These are phyloP conservation scores for Rhododendron simsii DNA, from an alignment of 148 eudicot genomes.

Conservation along the genomic window DNA sequence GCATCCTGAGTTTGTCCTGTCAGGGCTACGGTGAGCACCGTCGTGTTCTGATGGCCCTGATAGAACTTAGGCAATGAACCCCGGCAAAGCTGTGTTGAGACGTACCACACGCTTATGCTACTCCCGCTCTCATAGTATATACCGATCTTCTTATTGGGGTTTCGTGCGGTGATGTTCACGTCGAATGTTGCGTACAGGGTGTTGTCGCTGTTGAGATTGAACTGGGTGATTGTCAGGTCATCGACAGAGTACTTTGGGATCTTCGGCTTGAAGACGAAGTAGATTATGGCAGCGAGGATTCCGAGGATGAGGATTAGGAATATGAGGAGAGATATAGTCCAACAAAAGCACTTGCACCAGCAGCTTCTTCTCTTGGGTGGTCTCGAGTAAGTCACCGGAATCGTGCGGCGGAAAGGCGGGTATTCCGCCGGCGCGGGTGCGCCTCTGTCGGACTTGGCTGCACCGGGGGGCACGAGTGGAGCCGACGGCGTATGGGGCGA, in stretches of 20 bases:
- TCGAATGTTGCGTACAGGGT: slow-evolving; percentile 53
- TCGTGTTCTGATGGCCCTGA: slow-evolving; percentile 83
- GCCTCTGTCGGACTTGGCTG: slow-evolving; percentile 31
- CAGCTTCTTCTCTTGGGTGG: slow-evolving; percentile 35
- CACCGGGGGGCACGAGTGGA: slow-evolving; percentile 29
- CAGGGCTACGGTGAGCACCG: slow-evolving; percentile 39
- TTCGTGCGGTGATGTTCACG: slow-evolving; percentile 60
- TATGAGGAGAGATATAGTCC: slow-evolving; percentile 31
- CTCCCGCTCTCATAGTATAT: slow-evolving; percentile 65
- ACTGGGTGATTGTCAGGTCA: slow-evolving; percentile 42
- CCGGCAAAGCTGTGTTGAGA: slow-evolving; percentile 47
- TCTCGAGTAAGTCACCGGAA: slow-evolving; percentile 25
- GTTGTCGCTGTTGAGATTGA: slow-evolving; percentile 28
- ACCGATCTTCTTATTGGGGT: slow-evolving; percentile 72
- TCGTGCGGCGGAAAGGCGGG: slow-evolving; percentile 19
- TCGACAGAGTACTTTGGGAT: slow-evolving; percentile 65
- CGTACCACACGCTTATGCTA: slow-evolving; percentile 44
- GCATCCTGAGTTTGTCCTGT: slow-evolving; percentile 57
- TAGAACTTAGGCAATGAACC: slow-evolving; percentile 71
- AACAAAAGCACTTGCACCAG: slow-evolving; percentile 35
- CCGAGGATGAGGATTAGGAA: slow-evolving; percentile 35
- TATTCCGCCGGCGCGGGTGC: slow-evolving; percentile 13
- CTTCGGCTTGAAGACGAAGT: slow-evolving; percentile 57
- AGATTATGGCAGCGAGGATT: slow-evolving; percentile 43
- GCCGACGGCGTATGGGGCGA: slow-evolving; percentile 29